Evolutionary conservation across 2,329 filamentous ascomycete genomes (phyloP), one percentile per base, ranked within the genome.

Genomic region (Neurospora crassa): DNA sequence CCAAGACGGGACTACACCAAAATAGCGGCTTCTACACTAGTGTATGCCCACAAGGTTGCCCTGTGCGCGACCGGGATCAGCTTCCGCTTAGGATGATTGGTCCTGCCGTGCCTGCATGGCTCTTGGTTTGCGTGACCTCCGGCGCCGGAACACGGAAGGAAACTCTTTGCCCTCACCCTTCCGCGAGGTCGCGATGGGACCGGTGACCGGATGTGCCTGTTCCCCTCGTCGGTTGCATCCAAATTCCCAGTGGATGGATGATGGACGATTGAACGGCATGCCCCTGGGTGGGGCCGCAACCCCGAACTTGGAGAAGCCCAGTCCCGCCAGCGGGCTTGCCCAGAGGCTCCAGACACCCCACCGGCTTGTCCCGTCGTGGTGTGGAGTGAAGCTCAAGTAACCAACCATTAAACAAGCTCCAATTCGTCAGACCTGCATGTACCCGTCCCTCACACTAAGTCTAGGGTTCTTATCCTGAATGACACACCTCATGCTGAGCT

Each of bases 351-450:
- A 34, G 24, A 18, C 53, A 59, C 24, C 24, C 24, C 53, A 59
- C 53, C 6, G 53, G 14, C 14, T 5, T 59, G 47, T 59, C 47
- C 47, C 47, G 47, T 59, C 53, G 14, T 34, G 18, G 43, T 40
- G n/a, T 29, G 71, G 63, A 59, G 69, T 43, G 70, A 69, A 67
- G 68, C 20, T 41, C 24, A 40, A 42, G 42, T 45, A 43, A 24
- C 68, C 29, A 40, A 24, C 70, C 72, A 73, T 43, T 73, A 12
- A 69, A 53, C 41, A 43, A n/a, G 43, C 68, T 16, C 69, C 70
- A 41, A 73, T 71, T 73, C 67, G 72, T 73, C 72, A 73, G 68
- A 68, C 47, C 68, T 68, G 43, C 68, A 72, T 59, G 24, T 63
- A 68, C 47, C 67, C 43, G 40, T 45, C 67, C 34, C 69, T 59